A percentile compares a stretch with the other conserved stretches of the same genome.
phyloP scores from a whole-genome alignment of 768 basidiomycete genomes.

The Tricholoma hemisulphureum region DNA sequence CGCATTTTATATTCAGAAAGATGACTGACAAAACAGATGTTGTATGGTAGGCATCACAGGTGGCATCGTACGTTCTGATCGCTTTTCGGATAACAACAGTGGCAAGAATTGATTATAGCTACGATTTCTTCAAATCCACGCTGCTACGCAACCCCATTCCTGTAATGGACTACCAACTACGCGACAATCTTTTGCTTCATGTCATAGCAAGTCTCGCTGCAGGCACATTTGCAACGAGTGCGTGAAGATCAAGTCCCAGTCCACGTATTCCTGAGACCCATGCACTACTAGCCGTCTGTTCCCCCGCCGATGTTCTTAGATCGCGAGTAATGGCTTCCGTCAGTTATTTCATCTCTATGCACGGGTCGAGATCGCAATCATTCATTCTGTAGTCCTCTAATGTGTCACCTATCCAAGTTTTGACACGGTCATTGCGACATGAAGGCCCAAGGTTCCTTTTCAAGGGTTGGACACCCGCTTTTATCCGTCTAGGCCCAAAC shows the following conservation, averaged over 20 bases:
- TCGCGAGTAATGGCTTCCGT: slow-evolving; percentile 80
- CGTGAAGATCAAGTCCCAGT: slow-evolving; percentile 20
- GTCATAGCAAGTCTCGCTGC: slow-evolving; percentile 65
- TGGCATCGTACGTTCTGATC: slow-evolving; percentile 65
- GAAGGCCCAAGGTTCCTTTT: slow-evolving; percentile 81
- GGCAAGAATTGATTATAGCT: slow-evolving; percentile 39
- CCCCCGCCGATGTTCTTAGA: slow-evolving; percentile 74
- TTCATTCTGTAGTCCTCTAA: slow-evolving; percentile 46
- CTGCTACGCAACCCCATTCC: slow-evolving; percentile 55
- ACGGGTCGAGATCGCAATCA: neutral
- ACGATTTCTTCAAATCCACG: slow-evolving; percentile 71
- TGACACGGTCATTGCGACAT: slow-evolving; percentile 58
- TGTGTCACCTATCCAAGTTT: slow-evolving; percentile 47
- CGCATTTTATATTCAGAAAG: slow-evolving; percentile 1
- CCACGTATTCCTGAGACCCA: neutral
- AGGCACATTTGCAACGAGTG: slow-evolving; percentile 78
- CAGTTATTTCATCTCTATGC: slow-evolving; percentile 18
- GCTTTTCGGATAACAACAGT: neutral
- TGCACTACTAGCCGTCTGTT: slow-evolving; percentile 59
- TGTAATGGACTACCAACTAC: slow-evolving; percentile 56
- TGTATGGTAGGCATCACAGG: slow-evolving; percentile 69
- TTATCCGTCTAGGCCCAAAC: slow-evolving; percentile 80
- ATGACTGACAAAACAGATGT: neutral
- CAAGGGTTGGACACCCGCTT: slow-evolving; percentile 89
- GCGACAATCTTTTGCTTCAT: slow-evolving; percentile 67